phyloP scores from a whole-genome alignment of 2,329 filamentous ascomycete species.

The Pseudogymnoascus sp. region DNA sequence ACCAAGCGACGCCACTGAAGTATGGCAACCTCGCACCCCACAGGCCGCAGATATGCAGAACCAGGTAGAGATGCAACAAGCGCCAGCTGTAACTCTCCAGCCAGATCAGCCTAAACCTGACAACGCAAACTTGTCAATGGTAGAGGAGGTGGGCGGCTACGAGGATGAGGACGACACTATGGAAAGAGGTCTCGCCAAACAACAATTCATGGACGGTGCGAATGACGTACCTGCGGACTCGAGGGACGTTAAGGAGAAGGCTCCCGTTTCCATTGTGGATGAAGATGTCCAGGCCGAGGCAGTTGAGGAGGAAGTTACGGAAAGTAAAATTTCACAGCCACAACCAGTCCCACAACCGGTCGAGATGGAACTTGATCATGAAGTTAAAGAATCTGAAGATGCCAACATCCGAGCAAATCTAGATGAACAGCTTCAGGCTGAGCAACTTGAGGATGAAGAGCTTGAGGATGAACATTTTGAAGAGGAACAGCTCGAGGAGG shows the following conservation, averaged over 20 bases:
- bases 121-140: background rate
- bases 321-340: background rate
- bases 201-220: constrained; percentile 19
- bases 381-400: background rate
- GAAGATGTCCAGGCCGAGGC: background rate
- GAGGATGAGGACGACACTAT: background rate
- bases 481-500: background rate
- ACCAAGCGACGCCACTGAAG: background rate
- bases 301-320: background rate
- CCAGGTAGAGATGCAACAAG: background rate
- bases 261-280: background rate
- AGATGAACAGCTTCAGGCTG: background rate
- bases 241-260: background rate
- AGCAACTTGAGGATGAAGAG: background rate
- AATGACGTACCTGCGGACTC: constrained; percentile 16
- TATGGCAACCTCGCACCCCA: background rate
- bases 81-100: background rate
- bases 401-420: background rate
- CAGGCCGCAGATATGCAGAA: background rate
- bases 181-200: background rate
- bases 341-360: background rate
- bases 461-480: background rate
- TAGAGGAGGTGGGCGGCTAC: constrained; percentile 1
- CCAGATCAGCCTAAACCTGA: background rate
- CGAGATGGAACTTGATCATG: background rate